phyloP scores from a whole-genome alignment of 257 asterid genomes.

The Misopates orontium region DNA sequence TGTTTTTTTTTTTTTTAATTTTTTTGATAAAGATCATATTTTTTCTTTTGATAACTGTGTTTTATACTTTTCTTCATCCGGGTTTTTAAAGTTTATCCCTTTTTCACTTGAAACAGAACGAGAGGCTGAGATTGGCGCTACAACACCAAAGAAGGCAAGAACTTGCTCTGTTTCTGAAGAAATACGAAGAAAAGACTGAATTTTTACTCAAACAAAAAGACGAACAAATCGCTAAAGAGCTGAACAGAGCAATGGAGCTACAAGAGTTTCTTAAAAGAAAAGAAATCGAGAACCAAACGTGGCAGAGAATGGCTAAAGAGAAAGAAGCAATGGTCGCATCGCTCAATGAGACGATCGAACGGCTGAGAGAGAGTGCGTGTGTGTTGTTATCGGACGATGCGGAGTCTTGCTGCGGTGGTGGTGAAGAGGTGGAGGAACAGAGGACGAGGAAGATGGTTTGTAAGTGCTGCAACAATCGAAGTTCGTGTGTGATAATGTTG shows the following conservation, averaged over 20 bases:
- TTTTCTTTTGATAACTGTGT: no score
- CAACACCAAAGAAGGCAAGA: conserved; percentile 58
- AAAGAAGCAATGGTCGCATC: conserved; percentile 51
- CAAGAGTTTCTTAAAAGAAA: conserved; percentile 35
- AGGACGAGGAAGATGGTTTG: conserved; percentile 40
- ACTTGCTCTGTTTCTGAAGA: conserved; percentile 31
- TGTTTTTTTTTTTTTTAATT: no score
- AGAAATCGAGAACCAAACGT: conserved; percentile 54
- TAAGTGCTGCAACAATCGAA: conserved; percentile 49
- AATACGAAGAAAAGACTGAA: conserved; percentile 47
- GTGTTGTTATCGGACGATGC: conserved; percentile 28
- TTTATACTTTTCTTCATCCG: no score
- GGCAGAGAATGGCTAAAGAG: conserved; percentile 61
- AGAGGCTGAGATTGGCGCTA: conserved; percentile 52
- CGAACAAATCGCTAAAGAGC: conserved; percentile 47
- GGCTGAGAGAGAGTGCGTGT: conserved; percentile 43
- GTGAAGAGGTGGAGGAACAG: conserved; percentile 2
- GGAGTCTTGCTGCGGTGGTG: conserved; percentile 67
- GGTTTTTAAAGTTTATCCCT: not conserved
- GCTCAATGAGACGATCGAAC: conserved; percentile 48
- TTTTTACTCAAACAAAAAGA: conserved; percentile 51
- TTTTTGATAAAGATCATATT: not conserved
- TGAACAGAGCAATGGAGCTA: conserved; percentile 48
- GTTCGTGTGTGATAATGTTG: conserved; percentile 60
- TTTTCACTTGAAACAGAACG: conserved; percentile 47